phyloP scores from a whole-genome alignment of 225 moss, liverwort and hornwort species.

The Takakia lepidozioides region DNA sequence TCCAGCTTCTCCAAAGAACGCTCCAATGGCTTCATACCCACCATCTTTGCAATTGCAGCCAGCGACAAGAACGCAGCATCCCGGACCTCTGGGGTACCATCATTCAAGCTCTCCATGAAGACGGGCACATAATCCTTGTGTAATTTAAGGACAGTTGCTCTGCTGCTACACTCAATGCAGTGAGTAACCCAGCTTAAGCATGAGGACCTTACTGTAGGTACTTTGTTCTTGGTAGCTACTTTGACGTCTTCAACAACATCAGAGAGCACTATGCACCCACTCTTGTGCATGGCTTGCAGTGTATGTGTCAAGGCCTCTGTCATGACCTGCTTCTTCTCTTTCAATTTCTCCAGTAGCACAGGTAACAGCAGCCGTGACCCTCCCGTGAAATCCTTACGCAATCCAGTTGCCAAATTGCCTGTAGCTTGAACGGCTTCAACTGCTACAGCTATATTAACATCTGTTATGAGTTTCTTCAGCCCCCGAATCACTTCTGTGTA shows the following conservation, averaged over 20 bases:
- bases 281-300: conserved; percentile 70
- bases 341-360: conserved; percentile 75
- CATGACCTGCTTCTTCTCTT: conserved; percentile 95
- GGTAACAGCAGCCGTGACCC: conserved; percentile 77
- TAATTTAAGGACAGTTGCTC: conserved; percentile 66
- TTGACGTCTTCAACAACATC: conserved; percentile 92
- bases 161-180: conserved; percentile 77
- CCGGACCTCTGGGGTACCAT: conserved; percentile 91
- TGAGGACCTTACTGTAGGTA: conserved; percentile 76
- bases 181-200: conserved; percentile 82
- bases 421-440: conserved; percentile 97
- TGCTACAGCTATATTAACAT: conserved; percentile 96
- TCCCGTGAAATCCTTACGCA: conserved; percentile 84
- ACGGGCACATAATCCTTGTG: conserved; percentile 91
- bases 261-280: conserved; percentile 68
- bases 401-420: conserved; percentile 77
- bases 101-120: conserved; percentile 73
- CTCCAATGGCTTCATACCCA: conserved; percentile 92
- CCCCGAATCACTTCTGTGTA: conserved; percentile 78
- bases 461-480: conserved; percentile 88
- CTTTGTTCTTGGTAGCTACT: conserved; percentile 87
- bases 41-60: conserved; percentile 81
- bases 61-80: conserved; percentile 87
- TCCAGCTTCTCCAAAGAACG: conserved; percentile 91
- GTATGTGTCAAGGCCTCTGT: conserved; percentile 80